A percentile compares a stretch with the other conserved stretches of the same genome.
These are phyloP conservation scores for Talaromyces sp. DNA, from an alignment of 2,329 filamentous ascomycete species.

Conservation along the genomic window DNA sequence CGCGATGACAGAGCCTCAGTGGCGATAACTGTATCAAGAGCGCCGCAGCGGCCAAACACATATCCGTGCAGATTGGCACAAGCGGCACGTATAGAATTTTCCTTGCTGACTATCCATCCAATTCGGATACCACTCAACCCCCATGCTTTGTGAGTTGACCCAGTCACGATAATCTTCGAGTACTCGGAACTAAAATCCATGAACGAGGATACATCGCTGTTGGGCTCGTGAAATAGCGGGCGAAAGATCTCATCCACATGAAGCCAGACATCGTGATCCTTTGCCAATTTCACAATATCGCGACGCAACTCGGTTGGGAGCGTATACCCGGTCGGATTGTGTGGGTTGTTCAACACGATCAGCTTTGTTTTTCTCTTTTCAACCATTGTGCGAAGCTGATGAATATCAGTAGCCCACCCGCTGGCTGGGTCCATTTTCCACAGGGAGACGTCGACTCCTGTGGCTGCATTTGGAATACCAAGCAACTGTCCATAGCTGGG, in stretches of 20 bases:
- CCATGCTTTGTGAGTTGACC: not conserved
- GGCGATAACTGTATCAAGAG: not conserved
- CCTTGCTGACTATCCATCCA: constrained; percentile 1
- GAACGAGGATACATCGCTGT: not conserved
- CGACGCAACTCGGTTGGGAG: not conserved
- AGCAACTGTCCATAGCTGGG: constrained; percentile 85
- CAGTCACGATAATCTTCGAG: not conserved
- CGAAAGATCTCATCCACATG: not conserved
- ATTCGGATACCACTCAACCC: not conserved
- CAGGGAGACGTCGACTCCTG: not conserved
- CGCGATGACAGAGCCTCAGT: not conserved
- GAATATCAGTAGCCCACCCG: not conserved
- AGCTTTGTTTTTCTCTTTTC: constrained; percentile 2
- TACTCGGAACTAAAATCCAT: not conserved
- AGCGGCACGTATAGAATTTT: not conserved
- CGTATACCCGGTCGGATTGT: constrained; percentile 1
- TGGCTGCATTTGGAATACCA: constrained; percentile 50
- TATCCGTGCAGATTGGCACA: not conserved
- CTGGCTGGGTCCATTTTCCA: not conserved
- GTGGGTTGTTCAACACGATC: constrained; percentile 2
- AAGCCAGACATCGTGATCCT: not conserved
- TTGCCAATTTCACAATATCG: not conserved
- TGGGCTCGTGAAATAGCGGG: not conserved
- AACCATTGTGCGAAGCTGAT: not conserved
- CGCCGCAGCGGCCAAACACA: not conserved